Evolutionary conservation across 2,329 filamentous ascomycete genomes (phyloP).

Genomic region (Fusarium chaquense): DNA sequence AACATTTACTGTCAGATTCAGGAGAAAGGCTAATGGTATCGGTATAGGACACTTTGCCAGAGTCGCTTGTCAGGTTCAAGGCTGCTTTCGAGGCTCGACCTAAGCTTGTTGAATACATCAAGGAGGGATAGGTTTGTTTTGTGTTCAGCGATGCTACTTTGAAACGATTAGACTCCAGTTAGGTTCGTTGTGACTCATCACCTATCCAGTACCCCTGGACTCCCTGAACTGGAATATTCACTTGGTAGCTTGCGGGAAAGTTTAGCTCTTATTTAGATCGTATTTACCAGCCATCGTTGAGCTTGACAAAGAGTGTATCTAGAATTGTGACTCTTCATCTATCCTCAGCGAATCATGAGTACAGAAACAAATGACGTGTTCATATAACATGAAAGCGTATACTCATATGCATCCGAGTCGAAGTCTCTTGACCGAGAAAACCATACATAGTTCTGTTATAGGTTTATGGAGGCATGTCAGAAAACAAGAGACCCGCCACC

Average conservation of each 20-base stretch:
- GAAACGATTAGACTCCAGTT: rapidly evolving
- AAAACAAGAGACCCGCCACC: too few relatives aligned
- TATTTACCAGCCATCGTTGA: background rate
- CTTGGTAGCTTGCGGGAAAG: background rate
- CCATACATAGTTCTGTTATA: background rate
- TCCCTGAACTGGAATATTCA: too few relatives aligned
- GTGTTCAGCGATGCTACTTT: background rate
- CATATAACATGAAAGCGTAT: rapidly evolving
- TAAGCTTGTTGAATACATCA: constrained; percentile 1
- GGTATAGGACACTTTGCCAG: constrained; percentile 4
- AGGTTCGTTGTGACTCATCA: background rate
- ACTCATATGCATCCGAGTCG: background rate
- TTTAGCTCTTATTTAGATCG: background rate
- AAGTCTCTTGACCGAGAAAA: background rate
- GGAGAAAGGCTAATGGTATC: rapidly evolving
- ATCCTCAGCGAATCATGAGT: background rate
- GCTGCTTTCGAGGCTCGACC: constrained; percentile 12
- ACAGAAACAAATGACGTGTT: background rate
- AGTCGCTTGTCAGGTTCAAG: constrained; percentile 8
- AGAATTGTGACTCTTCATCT: background rate
- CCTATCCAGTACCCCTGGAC: too few relatives aligned
- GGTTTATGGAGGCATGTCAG: too few relatives aligned
- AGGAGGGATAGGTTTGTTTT: background rate
- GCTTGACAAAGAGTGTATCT: background rate
- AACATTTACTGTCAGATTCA: rapidly evolving